Base-by-base conservation (phyloP, 495 filamentous ascomycete species). In the Aspergillus hancockii region DNA sequence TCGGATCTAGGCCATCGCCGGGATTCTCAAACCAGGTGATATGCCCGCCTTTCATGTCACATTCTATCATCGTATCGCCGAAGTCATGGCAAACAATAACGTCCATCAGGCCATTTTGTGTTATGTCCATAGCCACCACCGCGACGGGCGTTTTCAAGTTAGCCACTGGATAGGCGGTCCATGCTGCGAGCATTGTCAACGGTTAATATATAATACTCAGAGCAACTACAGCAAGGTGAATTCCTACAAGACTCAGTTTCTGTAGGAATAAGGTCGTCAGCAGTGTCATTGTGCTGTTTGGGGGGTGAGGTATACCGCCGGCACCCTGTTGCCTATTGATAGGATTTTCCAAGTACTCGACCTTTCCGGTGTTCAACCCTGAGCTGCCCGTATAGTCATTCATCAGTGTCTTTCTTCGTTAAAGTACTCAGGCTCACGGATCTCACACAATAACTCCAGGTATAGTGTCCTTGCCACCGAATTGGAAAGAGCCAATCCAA, bases 1-100 rank as follows among this genome's bases (percentile, higher is more conserved):
- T 8, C 23, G 6, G 19, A 3, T 52, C 3, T 4, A 16, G 22
- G 8, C 32, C n/a, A n/a, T 34, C 5, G 50, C 50, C 50, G 8
- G 50, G 50, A 28, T 52, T 52, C 50, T 52, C 50, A 25, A 52
- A 32, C 50, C 50, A 52, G 7, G 19, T 34, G 19, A 52, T 52
- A 21, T 52, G 8, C 8, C 50, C 50, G 25, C 50, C 50, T 8
- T 52, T 12, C 13, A 18, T 25, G 16, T 52, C 16, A 32, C 4
- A 30, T 25, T 34, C 9, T 3, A 52, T 31, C 50, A 52, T 52
- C 8, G 23, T 52, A 5, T 25, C 8, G 7, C 50, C 50, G 14
- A 52, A 34, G 2, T 52, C 14, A 34, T 52, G 34, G 9, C 23
- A 9, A 7, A 52, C 50, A n/a, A 52, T n/a, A 22, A 52, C 4